Evolutionary conservation across 2,329 filamentous ascomycete species (phyloP).

Genomic region (Neoascochyta sp.): DNA sequence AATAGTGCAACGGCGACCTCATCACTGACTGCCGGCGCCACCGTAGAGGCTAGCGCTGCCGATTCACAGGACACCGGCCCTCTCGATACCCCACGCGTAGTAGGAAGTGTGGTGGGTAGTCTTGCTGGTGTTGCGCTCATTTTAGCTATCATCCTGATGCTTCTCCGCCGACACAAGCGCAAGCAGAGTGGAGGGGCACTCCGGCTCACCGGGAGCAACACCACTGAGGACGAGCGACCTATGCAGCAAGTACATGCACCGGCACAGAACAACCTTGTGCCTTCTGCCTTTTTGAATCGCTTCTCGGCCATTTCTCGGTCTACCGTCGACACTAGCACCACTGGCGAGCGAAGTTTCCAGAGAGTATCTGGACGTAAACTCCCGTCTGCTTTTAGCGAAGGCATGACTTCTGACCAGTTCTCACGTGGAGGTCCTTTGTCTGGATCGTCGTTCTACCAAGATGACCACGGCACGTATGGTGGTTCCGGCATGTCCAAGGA

Average conservation of each 20-base stretch:
- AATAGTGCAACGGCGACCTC: conserved; percentile 12
- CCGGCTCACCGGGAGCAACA: conserved; percentile 28
- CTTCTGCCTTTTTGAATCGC: conserved; percentile 38
- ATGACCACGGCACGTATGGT: conserved; percentile 44
- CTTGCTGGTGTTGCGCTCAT: conserved; percentile 55
- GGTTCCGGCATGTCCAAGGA: conserved; percentile 24
- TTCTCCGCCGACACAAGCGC: conserved; percentile 52
- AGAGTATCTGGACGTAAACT: conserved; percentile 49
- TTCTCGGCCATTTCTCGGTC: conserved; percentile 39
- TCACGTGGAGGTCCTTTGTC: conserved; percentile 31
- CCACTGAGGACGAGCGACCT: conserved; percentile 27
- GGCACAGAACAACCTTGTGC: conserved; percentile 39
- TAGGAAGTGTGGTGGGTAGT: conserved; percentile 61
- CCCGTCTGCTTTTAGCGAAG: conserved; percentile 48
- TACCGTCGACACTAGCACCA: conserved; percentile 36
- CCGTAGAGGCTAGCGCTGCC: conserved; percentile 9
- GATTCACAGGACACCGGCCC: conserved; percentile 16
- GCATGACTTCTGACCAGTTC: conserved; percentile 43
- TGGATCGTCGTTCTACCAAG: conserved; percentile 44
- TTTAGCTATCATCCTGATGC: conserved; percentile 49
- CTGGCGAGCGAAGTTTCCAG: conserved; percentile 45
- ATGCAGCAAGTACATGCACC: conserved; percentile 36
- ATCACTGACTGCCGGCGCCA: conserved; percentile 10
- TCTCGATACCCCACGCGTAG: conserved; percentile 51
- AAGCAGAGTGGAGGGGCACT: conserved; percentile 26